Base-by-base conservation (phyloP, 2,329 filamentous ascomycete species). In the Coniochaeta hoffmannii region DNA sequence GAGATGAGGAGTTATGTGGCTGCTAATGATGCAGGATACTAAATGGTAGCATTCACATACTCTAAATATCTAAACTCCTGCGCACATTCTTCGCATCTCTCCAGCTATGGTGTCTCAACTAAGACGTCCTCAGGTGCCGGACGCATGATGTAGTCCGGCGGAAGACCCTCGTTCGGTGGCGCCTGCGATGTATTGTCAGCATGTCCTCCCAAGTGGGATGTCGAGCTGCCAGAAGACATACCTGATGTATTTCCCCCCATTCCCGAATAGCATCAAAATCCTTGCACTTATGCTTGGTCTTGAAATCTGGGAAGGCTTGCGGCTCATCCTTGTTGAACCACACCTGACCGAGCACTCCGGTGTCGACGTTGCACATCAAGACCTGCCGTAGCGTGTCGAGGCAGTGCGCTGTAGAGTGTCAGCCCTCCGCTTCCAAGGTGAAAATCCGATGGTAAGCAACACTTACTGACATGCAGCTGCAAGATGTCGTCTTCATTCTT, bases 301-400 rank as follows among this genome's bases (percentile, higher is more conserved):
- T 82, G 67, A 86, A 86, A 64, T 86, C 81, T 2, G 82, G 80
- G 59, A 82, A 85, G 0, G 80, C 73, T 44, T 70, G 67, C 0
- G 76, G 73, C 9, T 71, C 66, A 1, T 71, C 61, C 3, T 67
- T 65, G 24, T 80, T 70, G 32, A 76, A 76, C 82, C 82, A 86
- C 6, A 86, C 75, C 61, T 86, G 81, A 12, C 82, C 82, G 0
- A 86, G 71, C 0, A 86, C 75, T 1, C 76, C 82, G 2, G 81
- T 77, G 60, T 86, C 83, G 19, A 79, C 72, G 28, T 77, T 80
- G 66, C 83, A 86, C 80, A 85, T 85, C 14, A 86, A 71, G 15
- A 83, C 78, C 63, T 86, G 82, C 1, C 82, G 78, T 46, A 86
- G 57, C 3, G 79, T 80, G 59, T 86, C 83, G 31, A 86, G 69